These are phyloP conservation scores for Eurotiales sp. DNA, from an alignment of 2,329 filamentous ascomycete genomes.

Conservation along the genomic window DNA sequence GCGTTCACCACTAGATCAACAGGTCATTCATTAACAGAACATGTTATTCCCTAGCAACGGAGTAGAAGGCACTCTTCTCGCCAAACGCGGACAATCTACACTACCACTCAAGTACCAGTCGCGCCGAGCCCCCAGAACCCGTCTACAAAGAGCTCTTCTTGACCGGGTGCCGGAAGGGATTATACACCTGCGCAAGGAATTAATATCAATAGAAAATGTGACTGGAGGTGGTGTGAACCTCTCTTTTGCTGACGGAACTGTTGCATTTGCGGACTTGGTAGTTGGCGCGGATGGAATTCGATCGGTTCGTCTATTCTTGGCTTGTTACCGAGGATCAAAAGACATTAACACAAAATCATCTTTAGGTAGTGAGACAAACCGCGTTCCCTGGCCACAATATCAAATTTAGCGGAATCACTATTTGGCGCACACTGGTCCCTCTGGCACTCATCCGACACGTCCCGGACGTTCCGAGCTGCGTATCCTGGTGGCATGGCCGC, in stretches of 20 bases:
- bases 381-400: conserved; percentile 43
- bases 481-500: conserved; percentile 45
- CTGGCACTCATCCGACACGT: conserved; percentile 31
- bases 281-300: conserved; percentile 54
- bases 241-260: conserved; percentile 45
- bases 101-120: conserved; percentile 19
- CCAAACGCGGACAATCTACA: conserved; percentile 13
- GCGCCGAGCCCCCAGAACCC: conserved; percentile 30
- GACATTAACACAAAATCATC: too few relatives aligned
- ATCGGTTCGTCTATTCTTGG: conserved; percentile 32
- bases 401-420: conserved; percentile 48
- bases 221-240: conserved; percentile 36
- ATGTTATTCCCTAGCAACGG: too few relatives aligned
- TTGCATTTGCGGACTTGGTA: conserved; percentile 41
- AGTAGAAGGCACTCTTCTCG: conserved; percentile 25
- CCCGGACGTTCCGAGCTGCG: conserved; percentile 28
- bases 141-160: conserved; percentile 49
- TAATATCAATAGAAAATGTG: conserved; percentile 39
- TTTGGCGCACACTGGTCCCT: conserved; percentile 45
- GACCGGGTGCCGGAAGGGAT: conserved; percentile 42
- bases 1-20: too few relatives aligned
- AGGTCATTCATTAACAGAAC: too few relatives aligned
- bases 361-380: conserved; percentile 40
- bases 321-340: neutral
- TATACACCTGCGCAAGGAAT: conserved; percentile 46